A percentile compares a stretch with the other conserved stretches of the same genome.
phyloP scores from a whole-genome alignment of 129 eudicot genomes.

The Lonicera japonica region DNA sequence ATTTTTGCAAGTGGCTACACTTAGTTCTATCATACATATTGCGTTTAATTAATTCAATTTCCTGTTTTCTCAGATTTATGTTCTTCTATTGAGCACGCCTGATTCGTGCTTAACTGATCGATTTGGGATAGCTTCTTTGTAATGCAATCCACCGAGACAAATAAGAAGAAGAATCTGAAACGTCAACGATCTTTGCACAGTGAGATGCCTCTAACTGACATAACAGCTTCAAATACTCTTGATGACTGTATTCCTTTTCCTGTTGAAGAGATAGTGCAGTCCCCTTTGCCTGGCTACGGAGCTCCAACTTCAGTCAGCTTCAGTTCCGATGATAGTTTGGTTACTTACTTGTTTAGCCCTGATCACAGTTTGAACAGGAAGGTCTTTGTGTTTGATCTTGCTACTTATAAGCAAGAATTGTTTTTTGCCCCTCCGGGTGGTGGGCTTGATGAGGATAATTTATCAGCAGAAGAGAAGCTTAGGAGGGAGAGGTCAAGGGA shows the following conservation, averaged over 20 bases:
- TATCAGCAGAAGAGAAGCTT: conserved; percentile 90
- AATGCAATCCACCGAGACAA: conserved; percentile 63
- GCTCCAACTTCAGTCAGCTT: conserved; percentile 62
- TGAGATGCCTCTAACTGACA: conserved; percentile 55
- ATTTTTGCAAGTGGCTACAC: no score
- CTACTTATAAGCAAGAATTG: conserved; percentile 56
- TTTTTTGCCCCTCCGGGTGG: conserved; percentile 73
- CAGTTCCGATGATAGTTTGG: conserved; percentile 76
- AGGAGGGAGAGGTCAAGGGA: conserved; percentile 92
- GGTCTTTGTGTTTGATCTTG: conserved; percentile 62
- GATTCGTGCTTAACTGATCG: conserved; percentile 23
- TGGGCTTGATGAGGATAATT: no score
- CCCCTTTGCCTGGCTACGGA: conserved; percentile 83
- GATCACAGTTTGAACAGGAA: conserved; percentile 68
- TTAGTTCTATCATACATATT: no score
- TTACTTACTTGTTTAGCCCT: conserved; percentile 72
- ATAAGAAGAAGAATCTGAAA: conserved; percentile 42
- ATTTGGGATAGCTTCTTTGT: conserved; percentile 26
- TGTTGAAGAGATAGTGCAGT: conserved; percentile 76
- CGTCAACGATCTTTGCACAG: conserved; percentile 33
- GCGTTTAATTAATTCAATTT: not conserved
- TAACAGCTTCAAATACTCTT: conserved; percentile 22
- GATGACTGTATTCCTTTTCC: conserved; percentile 46
- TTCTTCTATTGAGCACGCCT: conserved; percentile 10
- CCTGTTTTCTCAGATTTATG: conserved; percentile 6